A percentile compares a stretch with the other conserved stretches of the same genome.
Evolutionary conservation across 208 protist genomes (phyloP).

Genomic region (Leptomonas seymouri): DNA sequence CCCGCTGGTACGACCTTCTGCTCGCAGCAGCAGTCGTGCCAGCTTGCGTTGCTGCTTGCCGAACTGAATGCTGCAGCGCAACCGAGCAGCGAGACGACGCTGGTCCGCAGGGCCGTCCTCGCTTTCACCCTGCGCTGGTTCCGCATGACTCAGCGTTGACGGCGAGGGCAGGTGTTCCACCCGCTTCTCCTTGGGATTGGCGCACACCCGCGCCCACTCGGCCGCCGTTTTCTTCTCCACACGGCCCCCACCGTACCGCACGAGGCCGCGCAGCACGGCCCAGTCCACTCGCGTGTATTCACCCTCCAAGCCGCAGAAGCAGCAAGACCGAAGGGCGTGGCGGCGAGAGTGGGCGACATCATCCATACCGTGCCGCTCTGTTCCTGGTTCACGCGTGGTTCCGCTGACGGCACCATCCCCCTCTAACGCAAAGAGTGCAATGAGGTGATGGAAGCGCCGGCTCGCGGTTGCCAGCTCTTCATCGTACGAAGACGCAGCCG

Average conservation of each 20-base stretch:
- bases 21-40: neutral
- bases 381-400: neutral
- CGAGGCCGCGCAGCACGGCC: conserved; percentile 66
- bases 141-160: neutral
- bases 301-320: conserved; percentile 74
- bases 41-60: conserved; percentile 25
- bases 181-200: conserved; percentile 11
- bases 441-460: conserved; percentile 30
- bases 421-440: conserved; percentile 22
- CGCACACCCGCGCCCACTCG: conserved; percentile 45
- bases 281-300: conserved; percentile 66
- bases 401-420: too few species aligned
- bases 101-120: neutral
- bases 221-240: conserved; percentile 55
- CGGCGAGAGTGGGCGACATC: neutral
- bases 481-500: neutral
- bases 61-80: conserved; percentile 30
- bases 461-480: conserved; percentile 17
- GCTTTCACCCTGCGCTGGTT: neutral
- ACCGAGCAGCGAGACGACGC: neutral
- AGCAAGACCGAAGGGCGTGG: conserved; percentile 7
- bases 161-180: neutral
- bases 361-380: neutral
- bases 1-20: neutral
- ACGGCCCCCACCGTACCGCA: conserved; percentile 61